These are phyloP conservation scores for Eremothecium coryli DNA, from an alignment of 1,139 yeast species.

Conservation along the genomic window DNA sequence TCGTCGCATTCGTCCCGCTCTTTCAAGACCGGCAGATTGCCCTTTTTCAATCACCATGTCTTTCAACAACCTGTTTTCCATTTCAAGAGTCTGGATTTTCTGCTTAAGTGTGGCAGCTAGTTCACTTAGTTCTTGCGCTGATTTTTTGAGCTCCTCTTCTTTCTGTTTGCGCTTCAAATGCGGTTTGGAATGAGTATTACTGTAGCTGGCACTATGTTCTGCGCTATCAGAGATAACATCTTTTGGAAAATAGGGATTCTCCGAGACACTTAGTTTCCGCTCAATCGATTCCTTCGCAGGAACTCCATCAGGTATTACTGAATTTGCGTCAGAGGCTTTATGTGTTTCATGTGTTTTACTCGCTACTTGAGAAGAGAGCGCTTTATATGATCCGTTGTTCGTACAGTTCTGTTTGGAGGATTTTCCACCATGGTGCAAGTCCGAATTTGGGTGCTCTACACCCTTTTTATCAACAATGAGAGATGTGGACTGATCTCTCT, in stretches of 20 bases:
- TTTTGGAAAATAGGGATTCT: too few relatives aligned
- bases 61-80: slow-evolving; percentile 74
- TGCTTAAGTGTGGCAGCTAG: slow-evolving; percentile 51
- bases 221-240: too few relatives aligned
- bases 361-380: too few relatives aligned
- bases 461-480: too few relatives aligned
- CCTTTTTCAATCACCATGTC: slow-evolving; percentile 61
- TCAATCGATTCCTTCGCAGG: not conserved
- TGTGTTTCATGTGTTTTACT: too few relatives aligned
- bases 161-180: slow-evolving; percentile 72
- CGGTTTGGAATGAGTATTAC: slow-evolving; percentile 33
- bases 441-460: too few relatives aligned
- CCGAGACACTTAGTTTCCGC: not conserved
- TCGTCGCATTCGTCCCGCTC: slow-evolving; percentile 15
- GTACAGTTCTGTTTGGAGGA: too few relatives aligned
- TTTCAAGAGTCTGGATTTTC: slow-evolving; percentile 59
- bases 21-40: slow-evolving; percentile 18
- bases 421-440: too few relatives aligned
- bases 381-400: too few relatives aligned
- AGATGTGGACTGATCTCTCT: too few relatives aligned
- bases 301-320: too few relatives aligned
- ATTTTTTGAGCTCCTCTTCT: slow-evolving; percentile 76
- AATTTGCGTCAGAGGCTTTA: too few relatives aligned
- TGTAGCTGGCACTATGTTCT: slow-evolving; percentile 25
- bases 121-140: slow-evolving; percentile 53